Evolutionary conservation across 2,329 filamentous ascomycete species (phyloP), one percentile per base, ranked within the genome.

Genomic region (Huntiella abstrusa): DNA sequence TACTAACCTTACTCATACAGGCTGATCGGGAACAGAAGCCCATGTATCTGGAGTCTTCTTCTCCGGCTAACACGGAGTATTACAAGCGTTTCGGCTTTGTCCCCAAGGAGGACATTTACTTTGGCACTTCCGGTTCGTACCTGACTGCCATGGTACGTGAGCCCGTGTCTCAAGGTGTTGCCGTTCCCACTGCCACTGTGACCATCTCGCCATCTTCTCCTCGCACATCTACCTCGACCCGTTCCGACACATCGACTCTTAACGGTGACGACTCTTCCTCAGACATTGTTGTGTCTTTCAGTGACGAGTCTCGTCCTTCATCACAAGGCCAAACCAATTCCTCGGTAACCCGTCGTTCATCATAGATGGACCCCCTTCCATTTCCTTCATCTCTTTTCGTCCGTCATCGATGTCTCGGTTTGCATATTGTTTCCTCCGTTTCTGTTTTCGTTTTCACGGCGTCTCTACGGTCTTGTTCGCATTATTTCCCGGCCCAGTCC

Each of bases 111-210:
- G 70, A 76, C 54, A 71, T 88, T 53, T 67, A 70, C 56, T 64
- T 87, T 54, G 64, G 69, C 55, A 64, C 77, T 73, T 67, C 7
- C 59, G 61, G 22, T 65, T 69, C 50, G 43, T 67, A 67, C 49
- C 64, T 88, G 59, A 80, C 82, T 57, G 80, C 86, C 62, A 92
- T 92, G 83, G 78, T 88, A 45, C 70, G 83, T 50, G 80, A 86
- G 66, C 80, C 82, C 44, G 22, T 28, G 22, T 64, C 63, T 55
- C 53, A 53, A 41, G 53, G 53, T 46, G 56, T 58, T 43, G 36
- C 50, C 45, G 22, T 33, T 48, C 49, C 5, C 42, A 45, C 22
- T 15, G 36, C 41, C 33, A 46, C 17, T 15, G 22, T 28, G 7
- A 28, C 22, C 7, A 28, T 28, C 22, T 28, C 22, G 22, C 22